Conservation (phyloP, 2,329 filamentous ascomycete species). For the Scedosporium dehoogii region DNA sequence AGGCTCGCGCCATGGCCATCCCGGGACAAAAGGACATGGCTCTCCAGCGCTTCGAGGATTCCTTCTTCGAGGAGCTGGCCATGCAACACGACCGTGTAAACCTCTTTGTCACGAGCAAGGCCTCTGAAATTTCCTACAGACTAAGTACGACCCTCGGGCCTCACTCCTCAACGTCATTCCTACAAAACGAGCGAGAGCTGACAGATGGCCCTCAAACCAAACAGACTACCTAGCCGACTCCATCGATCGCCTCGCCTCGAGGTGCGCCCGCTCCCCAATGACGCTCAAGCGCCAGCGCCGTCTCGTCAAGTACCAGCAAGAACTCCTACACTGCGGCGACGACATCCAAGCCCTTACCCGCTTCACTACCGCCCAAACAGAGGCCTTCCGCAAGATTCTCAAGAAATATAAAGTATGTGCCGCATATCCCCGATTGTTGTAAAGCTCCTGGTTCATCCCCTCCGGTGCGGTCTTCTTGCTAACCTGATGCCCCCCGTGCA, state of each 20-base stretch:
- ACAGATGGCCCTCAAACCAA: neutral
- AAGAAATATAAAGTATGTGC: constrained; percentile 66
- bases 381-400: constrained; percentile 71
- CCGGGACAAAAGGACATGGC: constrained; percentile 56
- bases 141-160: constrained; percentile 40
- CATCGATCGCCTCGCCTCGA: constrained; percentile 36
- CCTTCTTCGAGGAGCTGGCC: constrained; percentile 61
- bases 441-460: neutral
- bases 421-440: neutral
- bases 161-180: neutral
- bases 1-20: constrained; percentile 61
- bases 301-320: constrained; percentile 43
- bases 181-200: neutral
- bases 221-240: constrained; percentile 39
- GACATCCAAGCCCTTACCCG: constrained; percentile 62
- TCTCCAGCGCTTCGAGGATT: constrained; percentile 56
- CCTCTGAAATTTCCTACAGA: constrained; percentile 63
- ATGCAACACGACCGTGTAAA: constrained; percentile 68
- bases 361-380: constrained; percentile 63
- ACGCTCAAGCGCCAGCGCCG: constrained; percentile 37
- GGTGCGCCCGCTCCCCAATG: constrained; percentile 22
- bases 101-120: constrained; percentile 71
- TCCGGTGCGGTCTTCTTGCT: neutral
- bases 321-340: constrained; percentile 50
- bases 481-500: neutral